Percentiles rank a stretch among this genome's conserved stretches.
Conservation (phyloP, 805 yeast genomes). For the Suhomyces sp. region DNA sequence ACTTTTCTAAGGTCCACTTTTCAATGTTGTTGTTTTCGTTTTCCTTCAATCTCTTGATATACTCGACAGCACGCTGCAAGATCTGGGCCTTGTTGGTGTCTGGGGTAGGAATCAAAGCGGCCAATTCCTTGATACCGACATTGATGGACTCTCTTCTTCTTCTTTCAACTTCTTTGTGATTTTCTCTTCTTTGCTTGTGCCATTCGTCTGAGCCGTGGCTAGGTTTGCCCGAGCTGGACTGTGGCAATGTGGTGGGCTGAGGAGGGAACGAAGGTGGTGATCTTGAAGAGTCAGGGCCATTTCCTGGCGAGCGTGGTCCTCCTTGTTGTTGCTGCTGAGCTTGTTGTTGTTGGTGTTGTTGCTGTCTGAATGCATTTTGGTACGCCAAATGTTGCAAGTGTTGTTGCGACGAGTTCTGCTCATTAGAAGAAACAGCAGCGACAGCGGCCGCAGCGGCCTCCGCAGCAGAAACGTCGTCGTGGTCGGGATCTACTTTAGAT, state of each 20-base stretch:
- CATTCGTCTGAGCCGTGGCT: slow-evolving; percentile 77
- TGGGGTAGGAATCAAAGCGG: slow-evolving; percentile 72
- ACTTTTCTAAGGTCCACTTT: slow-evolving; percentile 92
- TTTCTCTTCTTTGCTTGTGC: slow-evolving; percentile 79
- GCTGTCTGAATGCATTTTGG: slow-evolving; percentile 17
- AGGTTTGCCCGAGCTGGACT: slow-evolving; percentile 43
- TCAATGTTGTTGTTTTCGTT: slow-evolving; percentile 87
- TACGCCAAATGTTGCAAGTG: slow-evolving; percentile 16
- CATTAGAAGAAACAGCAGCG: slow-evolving; percentile 15
- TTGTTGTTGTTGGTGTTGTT: slow-evolving; percentile 20
- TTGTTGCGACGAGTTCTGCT: slow-evolving; percentile 8
- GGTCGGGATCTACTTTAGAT: slow-evolving; percentile 12
- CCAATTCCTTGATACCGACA: slow-evolving; percentile 77
- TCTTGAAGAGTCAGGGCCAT: background rate
- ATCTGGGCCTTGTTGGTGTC: slow-evolving; percentile 92
- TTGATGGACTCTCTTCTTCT: slow-evolving; percentile 88
- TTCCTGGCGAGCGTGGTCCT: slow-evolving; percentile 12
- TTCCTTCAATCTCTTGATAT: slow-evolving; percentile 83
- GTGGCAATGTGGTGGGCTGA: slow-evolving; percentile 36
- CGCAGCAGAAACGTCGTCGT: slow-evolving; percentile 24
- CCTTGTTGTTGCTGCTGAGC: slow-evolving; percentile 19
- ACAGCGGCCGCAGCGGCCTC: slow-evolving; percentile 29
- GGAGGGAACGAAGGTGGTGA: slow-evolving; percentile 10
- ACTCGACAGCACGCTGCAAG: slow-evolving; percentile 83
- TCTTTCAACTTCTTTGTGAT: slow-evolving; percentile 94